Percentiles rank a stretch among this genome's conserved stretches.
These are phyloP conservation scores for Sarocladiaceae sp. DNA, from an alignment of 2,329 filamentous ascomycete genomes.

Conservation along the genomic window DNA sequence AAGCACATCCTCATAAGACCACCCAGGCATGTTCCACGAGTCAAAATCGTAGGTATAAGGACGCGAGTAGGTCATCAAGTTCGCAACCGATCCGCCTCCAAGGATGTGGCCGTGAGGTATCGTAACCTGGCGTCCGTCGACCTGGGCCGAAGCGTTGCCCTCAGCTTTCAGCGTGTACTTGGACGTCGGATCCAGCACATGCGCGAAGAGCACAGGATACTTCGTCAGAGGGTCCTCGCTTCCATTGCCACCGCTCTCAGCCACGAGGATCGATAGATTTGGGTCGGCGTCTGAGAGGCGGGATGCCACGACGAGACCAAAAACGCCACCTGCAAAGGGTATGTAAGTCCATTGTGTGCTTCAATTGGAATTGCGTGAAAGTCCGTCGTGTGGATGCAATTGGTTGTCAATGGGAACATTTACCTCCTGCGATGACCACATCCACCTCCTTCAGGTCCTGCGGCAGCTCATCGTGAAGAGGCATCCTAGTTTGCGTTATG, in stretches of 20 bases:
- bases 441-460: constrained; percentile 37
- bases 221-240: constrained; percentile 20
- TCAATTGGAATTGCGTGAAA: too few species aligned
- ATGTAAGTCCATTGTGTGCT: too few species aligned
- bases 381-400: too few species aligned
- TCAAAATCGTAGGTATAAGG: constrained; percentile 26
- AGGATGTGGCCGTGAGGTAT: constrained; percentile 22
- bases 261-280: constrained; percentile 21
- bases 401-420: constrained; percentile 2
- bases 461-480: constrained; percentile 16
- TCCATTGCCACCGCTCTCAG: constrained; percentile 25
- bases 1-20: constrained; percentile 24
- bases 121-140: constrained; percentile 18
- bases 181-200: constrained; percentile 17
- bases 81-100: constrained; percentile 26
- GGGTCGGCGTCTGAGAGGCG: constrained; percentile 23
- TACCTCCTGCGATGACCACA: constrained; percentile 44
- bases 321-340: constrained; percentile 21
- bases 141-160: constrained; percentile 16
- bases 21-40: constrained; percentile 27
- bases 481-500: constrained; percentile 16
- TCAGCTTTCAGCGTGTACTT: constrained; percentile 22
- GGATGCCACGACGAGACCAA: constrained; percentile 23
- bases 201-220: constrained; percentile 21
- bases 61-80: constrained; percentile 26